Base-by-base conservation (phyloP, 2,329 filamentous ascomycete genomes). In the Diplodia scrobiculata region DNA sequence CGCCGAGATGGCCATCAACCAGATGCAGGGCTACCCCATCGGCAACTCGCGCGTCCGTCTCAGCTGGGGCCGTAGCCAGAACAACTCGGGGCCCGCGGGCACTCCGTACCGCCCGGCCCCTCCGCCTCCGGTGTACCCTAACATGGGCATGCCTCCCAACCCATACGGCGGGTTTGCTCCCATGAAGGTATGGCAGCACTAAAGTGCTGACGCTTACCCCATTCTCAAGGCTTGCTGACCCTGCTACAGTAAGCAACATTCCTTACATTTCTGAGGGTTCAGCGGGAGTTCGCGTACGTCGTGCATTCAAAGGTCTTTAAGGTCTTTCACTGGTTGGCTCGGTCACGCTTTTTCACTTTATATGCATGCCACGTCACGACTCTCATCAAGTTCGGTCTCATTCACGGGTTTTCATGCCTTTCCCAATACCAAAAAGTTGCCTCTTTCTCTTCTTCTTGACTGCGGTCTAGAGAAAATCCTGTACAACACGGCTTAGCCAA, bases 1-100 rank as follows among this genome's bases (percentile, higher is more conserved):
- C 63, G 95, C 95, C 14, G 95, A 99, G 83, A 99, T 99, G 95
- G 95, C 95, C 72, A 99, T 99, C 86, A 99, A 99, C 83, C 95
- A 99, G 82, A 99, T 99, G 95, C 95, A 99, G 82, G 95, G 95
- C 68, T 99, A 99, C 78, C 95, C 95, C 27, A 99, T 99, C 74
- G 95, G 95, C 66, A 99, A 99, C 85, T 98, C 94, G 54, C 92
- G 95, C 71, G 95, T 99, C 68, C 92, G 95, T 74, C 86, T 99
- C 71, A 97, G 92, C 78, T 99, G 95, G 95, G 95, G 95, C 70
- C 91, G 95, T 70, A 96, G 91, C 65, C 95, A 99, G 85, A 99
- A 98, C 87, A 99, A 99, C 85, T 98, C 94, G 69, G 95, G 95
- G 67, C 89, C 89, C 64, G 95, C 96, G 68, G 95, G 95, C 71